phyloP scores from a whole-genome alignment of 2,329 filamentous ascomycete genomes.

The Calycina herbarum region DNA sequence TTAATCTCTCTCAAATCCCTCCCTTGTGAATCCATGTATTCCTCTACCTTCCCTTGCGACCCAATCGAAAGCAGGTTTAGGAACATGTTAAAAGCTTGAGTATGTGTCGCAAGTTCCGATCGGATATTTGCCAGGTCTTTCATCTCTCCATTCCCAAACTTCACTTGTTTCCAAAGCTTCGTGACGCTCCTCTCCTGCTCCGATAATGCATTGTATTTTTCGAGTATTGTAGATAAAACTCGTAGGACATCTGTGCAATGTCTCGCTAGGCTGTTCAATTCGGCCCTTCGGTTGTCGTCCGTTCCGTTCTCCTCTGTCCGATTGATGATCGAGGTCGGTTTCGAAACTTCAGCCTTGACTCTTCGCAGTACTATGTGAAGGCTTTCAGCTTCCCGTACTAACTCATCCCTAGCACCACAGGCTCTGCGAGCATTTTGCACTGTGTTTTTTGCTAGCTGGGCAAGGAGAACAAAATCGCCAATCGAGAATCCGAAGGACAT shows the following conservation, averaged over 20 bases:
- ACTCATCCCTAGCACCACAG: constrained; percentile 47
- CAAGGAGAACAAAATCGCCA: constrained; percentile 7
- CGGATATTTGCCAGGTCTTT: constrained; percentile 20
- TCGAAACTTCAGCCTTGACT: constrained; percentile 54
- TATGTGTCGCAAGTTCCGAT: constrained; percentile 20
- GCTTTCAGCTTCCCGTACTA: constrained; percentile 48
- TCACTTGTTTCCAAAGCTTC: constrained; percentile 20
- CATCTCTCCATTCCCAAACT: constrained; percentile 25
- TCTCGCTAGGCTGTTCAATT: constrained; percentile 17
- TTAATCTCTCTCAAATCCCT: constrained; percentile 21
- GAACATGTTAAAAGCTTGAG: constrained; percentile 21
- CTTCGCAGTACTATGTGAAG: constrained; percentile 55
- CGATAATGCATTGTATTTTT: constrained; percentile 23
- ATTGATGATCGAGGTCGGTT: constrained; percentile 54
- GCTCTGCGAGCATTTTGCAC: constrained; percentile 40
- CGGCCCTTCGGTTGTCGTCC: constrained; percentile 10
- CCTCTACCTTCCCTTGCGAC: constrained; percentile 20
- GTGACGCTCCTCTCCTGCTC: constrained; percentile 15
- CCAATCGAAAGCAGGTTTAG: constrained; percentile 20
- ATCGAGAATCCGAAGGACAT: constrained; percentile 10
- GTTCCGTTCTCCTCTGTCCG: constrained; percentile 5
- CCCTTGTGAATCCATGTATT: constrained; percentile 22
- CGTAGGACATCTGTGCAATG: constrained; percentile 18
- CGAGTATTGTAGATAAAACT: constrained; percentile 18
- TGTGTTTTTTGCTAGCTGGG: constrained; percentile 5